phyloP scores from a whole-genome alignment of 1,284 basidiomycete species.

The Trametes hirsuta region DNA sequence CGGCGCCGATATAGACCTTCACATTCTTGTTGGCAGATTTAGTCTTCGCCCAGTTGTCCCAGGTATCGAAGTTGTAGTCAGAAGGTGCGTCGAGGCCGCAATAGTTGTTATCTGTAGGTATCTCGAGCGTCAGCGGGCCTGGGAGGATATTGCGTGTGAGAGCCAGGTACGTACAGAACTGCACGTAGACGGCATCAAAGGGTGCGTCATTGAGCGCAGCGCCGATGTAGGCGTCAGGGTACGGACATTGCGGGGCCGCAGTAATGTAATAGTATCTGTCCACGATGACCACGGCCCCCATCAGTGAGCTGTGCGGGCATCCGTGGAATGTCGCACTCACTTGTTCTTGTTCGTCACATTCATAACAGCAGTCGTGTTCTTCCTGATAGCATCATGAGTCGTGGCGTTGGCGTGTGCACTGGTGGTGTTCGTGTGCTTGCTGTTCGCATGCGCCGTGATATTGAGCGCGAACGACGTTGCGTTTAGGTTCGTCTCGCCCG shows the following conservation, averaged over 20 bases:
- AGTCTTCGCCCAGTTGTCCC: slow-evolving; percentile 64
- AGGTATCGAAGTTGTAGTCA: slow-evolving; percentile 48
- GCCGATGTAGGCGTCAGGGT: slow-evolving; percentile 54
- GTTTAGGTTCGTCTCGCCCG: slow-evolving; percentile 49
- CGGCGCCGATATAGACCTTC: slow-evolving; percentile 64
- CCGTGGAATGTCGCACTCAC: slow-evolving; percentile 21
- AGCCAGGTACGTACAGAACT: slow-evolving; percentile 45
- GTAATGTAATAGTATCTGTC: slow-evolving; percentile 47
- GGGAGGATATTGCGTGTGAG: background rate
- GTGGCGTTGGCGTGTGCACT: slow-evolving; percentile 2
- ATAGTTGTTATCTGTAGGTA: slow-evolving; percentile 58
- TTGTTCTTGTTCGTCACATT: slow-evolving; percentile 18
- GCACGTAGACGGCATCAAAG: slow-evolving; percentile 66
- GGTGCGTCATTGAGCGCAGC: slow-evolving; percentile 50
- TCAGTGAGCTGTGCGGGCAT: background rate
- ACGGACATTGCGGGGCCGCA: too few relatives aligned
- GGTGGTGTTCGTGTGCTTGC: background rate
- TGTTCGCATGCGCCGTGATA: slow-evolving; percentile 1
- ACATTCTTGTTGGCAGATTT: slow-evolving; percentile 55
- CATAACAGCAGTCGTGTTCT: slow-evolving; percentile 6
- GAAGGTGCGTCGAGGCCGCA: slow-evolving; percentile 45
- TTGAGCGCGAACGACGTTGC: slow-evolving; percentile 16
- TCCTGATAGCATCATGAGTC: background rate
- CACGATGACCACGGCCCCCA: background rate
- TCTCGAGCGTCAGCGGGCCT: slow-evolving; percentile 4